Evolutionary conservation across 1,284 basidiomycete species (phyloP).

Genomic region (Quambalaria eucalypti): DNA sequence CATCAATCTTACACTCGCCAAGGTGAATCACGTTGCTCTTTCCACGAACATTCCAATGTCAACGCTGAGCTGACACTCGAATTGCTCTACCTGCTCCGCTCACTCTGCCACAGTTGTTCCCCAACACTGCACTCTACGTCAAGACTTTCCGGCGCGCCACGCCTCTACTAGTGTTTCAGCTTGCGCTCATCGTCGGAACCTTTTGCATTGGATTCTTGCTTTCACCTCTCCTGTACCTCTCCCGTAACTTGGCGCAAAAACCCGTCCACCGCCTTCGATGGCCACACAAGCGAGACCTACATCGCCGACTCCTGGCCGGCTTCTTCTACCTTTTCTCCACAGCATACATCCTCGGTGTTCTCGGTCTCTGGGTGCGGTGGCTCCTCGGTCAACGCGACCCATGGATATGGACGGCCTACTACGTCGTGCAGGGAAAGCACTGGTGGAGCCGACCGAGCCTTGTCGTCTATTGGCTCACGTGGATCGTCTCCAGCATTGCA

Average conservation of each 20-base stretch:
- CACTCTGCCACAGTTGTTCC: constrained; percentile 13
- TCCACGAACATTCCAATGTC: no score
- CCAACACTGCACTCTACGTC: constrained; percentile 65
- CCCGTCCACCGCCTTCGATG: constrained; percentile 80
- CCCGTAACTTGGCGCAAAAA: constrained; percentile 80
- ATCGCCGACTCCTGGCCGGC: constrained; percentile 72
- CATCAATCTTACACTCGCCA: constrained; percentile 30
- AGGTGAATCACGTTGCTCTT: constrained; percentile 8
- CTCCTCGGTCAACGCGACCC: constrained; percentile 74
- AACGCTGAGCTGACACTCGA: neutral
- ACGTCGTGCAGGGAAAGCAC: constrained; percentile 61
- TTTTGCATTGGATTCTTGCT: constrained; percentile 84
- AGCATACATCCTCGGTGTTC: constrained; percentile 70
- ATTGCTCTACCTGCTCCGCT: neutral
- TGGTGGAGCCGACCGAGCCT: constrained; percentile 75
- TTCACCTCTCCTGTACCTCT: constrained; percentile 86
- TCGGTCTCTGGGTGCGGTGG: constrained; percentile 88
- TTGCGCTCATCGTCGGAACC: constrained; percentile 84
- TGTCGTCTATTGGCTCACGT: constrained; percentile 71
- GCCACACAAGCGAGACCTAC: constrained; percentile 75
- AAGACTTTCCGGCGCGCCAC: constrained; percentile 88
- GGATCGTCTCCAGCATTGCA: constrained; percentile 74
- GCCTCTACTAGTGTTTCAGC: constrained; percentile 81
- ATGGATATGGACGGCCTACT: constrained; percentile 67
- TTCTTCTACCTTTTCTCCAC: constrained; percentile 74